Percentiles rank a stretch among this genome's conserved stretches.
phyloP scores from a whole-genome alignment of 2,329 filamentous ascomycete genomes.

The Calonectria henricotiae region DNA sequence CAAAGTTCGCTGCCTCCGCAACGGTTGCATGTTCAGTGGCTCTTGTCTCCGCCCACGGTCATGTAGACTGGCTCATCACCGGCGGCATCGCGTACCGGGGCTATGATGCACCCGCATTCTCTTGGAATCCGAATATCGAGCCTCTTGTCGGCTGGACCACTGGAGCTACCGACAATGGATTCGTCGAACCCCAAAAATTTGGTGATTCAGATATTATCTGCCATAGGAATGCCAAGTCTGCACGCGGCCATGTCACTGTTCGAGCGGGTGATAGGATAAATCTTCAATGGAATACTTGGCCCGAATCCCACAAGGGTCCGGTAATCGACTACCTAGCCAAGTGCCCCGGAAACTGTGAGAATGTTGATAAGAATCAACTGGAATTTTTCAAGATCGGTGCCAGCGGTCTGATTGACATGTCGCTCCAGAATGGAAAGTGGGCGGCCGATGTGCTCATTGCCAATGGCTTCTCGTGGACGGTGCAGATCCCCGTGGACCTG shows the following conservation, averaged over 20 bases:
- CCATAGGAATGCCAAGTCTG: slow-evolving; percentile 61
- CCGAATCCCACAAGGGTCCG: slow-evolving; percentile 65
- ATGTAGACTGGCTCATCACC: slow-evolving; percentile 50
- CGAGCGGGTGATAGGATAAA: slow-evolving; percentile 61
- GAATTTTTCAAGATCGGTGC: slow-evolving; percentile 77
- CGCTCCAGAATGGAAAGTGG: slow-evolving; percentile 60
- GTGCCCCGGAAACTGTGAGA: slow-evolving; percentile 71
- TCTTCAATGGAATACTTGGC: slow-evolving; percentile 63
- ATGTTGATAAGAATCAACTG: slow-evolving; percentile 68
- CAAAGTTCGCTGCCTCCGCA: slow-evolving; percentile 17
- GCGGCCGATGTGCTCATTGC: slow-evolving; percentile 62
- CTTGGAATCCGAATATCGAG: slow-evolving; percentile 45
- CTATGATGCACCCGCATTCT: slow-evolving; percentile 47
- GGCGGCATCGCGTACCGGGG: slow-evolving; percentile 47
- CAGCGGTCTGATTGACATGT: slow-evolving; percentile 67
- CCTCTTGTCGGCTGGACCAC: slow-evolving; percentile 49
- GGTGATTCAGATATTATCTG: slow-evolving; percentile 64
- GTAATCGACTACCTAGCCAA: slow-evolving; percentile 77
- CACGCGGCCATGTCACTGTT: slow-evolving; percentile 58
- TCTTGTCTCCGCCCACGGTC: slow-evolving; percentile 43
- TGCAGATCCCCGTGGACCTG: slow-evolving; percentile 56
- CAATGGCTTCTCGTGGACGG: slow-evolving; percentile 55
- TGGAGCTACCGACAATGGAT: slow-evolving; percentile 63
- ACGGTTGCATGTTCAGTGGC: slow-evolving; percentile 7
- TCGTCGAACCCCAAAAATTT: slow-evolving; percentile 63